Percentiles rank a stretch among this genome's conserved stretches.
Conservation (phyloP, 345 rosid species). For the Eucalyptus globulus region DNA sequence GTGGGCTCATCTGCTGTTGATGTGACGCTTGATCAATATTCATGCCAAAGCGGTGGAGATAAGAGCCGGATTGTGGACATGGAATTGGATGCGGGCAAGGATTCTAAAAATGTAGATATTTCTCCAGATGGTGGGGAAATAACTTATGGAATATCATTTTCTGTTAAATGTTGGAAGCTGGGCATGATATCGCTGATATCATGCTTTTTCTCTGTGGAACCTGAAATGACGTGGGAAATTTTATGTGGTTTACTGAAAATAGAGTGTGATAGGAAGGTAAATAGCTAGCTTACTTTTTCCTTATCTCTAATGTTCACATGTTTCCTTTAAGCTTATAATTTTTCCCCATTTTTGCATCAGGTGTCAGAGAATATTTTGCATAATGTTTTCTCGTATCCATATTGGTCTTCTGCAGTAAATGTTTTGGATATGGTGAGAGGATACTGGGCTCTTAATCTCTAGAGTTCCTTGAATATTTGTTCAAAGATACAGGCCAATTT, state of each 20-base stretch:
- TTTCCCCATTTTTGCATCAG: constrained; percentile 16
- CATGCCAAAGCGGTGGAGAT: neutral
- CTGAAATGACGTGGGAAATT: constrained; percentile 48
- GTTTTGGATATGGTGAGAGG: constrained; percentile 50
- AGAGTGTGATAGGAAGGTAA: constrained; percentile 66
- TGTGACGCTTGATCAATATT: constrained; percentile 24
- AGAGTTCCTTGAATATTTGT: neutral
- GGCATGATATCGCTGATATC: constrained; percentile 69
- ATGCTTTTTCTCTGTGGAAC: constrained; percentile 46
- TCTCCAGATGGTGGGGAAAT: constrained; percentile 32
- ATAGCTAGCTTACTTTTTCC: neutral
- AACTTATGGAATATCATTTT: constrained; percentile 26
- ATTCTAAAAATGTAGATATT: constrained; percentile 38
- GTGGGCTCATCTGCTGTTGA: constrained; percentile 10
- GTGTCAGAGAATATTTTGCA: constrained; percentile 48
- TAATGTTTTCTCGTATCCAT: constrained; percentile 46
- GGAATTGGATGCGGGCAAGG: constrained; percentile 69
- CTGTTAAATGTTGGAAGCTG: constrained; percentile 59
- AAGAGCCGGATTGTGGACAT: constrained; percentile 57
- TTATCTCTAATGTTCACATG: neutral
- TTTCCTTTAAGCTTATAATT: neutral
- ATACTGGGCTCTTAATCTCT: neutral
- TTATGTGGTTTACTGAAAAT: constrained; percentile 45
- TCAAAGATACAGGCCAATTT: neutral
- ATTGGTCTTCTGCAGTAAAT: constrained; percentile 37